Percentiles rank a stretch among this genome's conserved stretches.
phyloP scores from a whole-genome alignment of 176 grass and related monocot species.

The Zoysia pacifica region DNA sequence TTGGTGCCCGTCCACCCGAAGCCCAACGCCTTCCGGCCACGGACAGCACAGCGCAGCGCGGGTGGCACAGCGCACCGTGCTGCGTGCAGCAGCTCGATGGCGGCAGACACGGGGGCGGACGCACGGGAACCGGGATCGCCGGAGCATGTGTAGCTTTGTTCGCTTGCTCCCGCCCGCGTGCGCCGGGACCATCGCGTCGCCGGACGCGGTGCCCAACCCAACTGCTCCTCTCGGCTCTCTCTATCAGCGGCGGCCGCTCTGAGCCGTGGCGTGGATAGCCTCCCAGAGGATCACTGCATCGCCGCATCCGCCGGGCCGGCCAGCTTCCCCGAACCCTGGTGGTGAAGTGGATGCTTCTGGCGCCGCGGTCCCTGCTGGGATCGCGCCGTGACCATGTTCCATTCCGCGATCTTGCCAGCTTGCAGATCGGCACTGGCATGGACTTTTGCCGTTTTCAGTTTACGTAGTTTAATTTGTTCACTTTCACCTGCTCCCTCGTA shows the following conservation, averaged over 20 bases:
- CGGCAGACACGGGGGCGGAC: slow-evolving; percentile 16
- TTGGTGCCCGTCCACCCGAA: slow-evolving; percentile 25
- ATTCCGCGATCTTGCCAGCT: neutral
- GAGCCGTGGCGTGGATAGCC: neutral
- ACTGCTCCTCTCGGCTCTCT: slow-evolving; percentile 21
- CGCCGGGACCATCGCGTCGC: neutral
- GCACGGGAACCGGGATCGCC: neutral
- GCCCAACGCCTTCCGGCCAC: slow-evolving; percentile 16
- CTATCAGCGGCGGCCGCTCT: no score
- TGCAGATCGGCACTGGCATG: neutral
- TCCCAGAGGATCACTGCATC: no score
- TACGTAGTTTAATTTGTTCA: neutral
- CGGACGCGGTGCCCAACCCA: slow-evolving; percentile 19
- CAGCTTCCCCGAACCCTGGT: neutral
- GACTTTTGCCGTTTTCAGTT: neutral
- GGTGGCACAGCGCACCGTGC: neutral
- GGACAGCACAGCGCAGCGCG: neutral
- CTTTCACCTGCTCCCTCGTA: neutral
- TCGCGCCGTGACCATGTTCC: neutral
- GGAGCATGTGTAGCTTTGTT: neutral
- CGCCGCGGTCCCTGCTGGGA: neutral
- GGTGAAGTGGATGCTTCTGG: neutral
- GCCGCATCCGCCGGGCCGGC: neutral
- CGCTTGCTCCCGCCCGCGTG: neutral
- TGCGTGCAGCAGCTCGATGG: no score